Conservation (phyloP, 805 yeast genomes). For the Vanderwaltozyma tropicalis region DNA sequence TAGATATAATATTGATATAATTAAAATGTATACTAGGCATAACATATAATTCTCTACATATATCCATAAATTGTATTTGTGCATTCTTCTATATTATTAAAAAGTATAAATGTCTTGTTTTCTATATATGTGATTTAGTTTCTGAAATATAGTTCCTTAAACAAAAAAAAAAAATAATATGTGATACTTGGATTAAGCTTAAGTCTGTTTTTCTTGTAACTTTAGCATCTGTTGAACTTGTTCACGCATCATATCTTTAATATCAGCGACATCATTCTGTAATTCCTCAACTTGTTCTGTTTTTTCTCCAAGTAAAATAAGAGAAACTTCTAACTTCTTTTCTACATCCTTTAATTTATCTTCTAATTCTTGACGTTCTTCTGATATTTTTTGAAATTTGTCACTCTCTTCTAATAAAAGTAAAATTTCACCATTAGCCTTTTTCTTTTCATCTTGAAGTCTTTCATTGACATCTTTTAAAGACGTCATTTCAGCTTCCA, state of each 20-base stretch:
- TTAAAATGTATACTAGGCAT: constrained; percentile 1
- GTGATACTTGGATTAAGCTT: too few relatives aligned
- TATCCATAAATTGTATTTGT: too few relatives aligned
- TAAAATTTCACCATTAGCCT: constrained; percentile 58
- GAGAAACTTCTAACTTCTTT: constrained; percentile 41
- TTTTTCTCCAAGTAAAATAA: constrained; percentile 75
- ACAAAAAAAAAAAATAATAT: too few relatives aligned
- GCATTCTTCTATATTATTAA: background rate
- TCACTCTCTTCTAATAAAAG: constrained; percentile 47
- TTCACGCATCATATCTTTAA: constrained; percentile 70
- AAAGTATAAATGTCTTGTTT: background rate
- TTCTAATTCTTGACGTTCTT: constrained; percentile 27
- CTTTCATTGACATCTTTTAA: constrained; percentile 51
- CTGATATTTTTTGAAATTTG: constrained; percentile 28
- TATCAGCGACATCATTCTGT: constrained; percentile 76
- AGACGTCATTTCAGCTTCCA: constrained; percentile 67
- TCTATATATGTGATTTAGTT: too few relatives aligned
- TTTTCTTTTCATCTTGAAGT: constrained; percentile 47
- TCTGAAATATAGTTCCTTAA: too few relatives aligned
- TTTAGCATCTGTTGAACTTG: constrained; percentile 85
- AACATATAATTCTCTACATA: constrained; percentile 3
- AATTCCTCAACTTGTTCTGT: constrained; percentile 78
- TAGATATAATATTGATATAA: constrained; percentile 1
- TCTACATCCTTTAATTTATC: constrained; percentile 30
- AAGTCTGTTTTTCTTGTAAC: constrained; percentile 32